Percentiles rank a stretch among this genome's conserved stretches.
phyloP scores from a whole-genome alignment of 2,329 filamentous ascomycete species.

The Zasmidium angulare region DNA sequence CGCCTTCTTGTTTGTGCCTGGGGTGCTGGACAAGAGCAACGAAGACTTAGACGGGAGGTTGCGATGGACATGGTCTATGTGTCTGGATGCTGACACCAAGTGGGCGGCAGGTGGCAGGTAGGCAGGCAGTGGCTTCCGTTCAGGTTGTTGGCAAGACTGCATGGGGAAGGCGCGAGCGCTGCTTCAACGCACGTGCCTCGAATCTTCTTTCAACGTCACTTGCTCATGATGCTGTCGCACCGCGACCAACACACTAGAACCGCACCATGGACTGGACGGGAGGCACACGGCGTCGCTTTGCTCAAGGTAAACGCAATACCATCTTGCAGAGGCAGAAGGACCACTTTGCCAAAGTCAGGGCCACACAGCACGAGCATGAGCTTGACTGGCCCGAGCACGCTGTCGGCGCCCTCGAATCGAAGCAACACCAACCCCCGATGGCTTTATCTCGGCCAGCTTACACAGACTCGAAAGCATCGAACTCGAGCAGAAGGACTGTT shows the following conservation, averaged over 20 bases:
- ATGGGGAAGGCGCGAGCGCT: neutral
- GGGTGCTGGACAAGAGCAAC: too few species aligned
- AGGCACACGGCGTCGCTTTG: slow-evolving; percentile 36
- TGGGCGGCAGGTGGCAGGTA: too few species aligned
- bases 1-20: too few species aligned
- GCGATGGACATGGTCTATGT: too few species aligned
- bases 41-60: too few species aligned
- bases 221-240: neutral
- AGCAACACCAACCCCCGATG: neutral
- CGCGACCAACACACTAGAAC: neutral
- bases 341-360: slow-evolving; percentile 46
- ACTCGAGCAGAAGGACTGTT: neutral
- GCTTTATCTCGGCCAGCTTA: neutral
- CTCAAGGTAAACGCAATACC: slow-evolving; percentile 36
- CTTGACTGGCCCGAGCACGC: slow-evolving; percentile 13
- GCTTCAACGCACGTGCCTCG: neutral
- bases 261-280: slow-evolving; percentile 52
- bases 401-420: slow-evolving; percentile 10
- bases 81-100: too few species aligned
- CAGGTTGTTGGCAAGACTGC: too few species aligned
- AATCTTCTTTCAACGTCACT: slow-evolving; percentile 1
- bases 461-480: neutral
- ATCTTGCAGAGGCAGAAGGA: slow-evolving; percentile 44
- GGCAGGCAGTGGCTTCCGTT: too few species aligned
- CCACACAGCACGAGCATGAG: slow-evolving; percentile 15